Percentiles rank a stretch among this genome's conserved stretches.
Evolutionary conservation across 306 rosid genomes (phyloP).

Genomic region (Vicia villosa): DNA sequence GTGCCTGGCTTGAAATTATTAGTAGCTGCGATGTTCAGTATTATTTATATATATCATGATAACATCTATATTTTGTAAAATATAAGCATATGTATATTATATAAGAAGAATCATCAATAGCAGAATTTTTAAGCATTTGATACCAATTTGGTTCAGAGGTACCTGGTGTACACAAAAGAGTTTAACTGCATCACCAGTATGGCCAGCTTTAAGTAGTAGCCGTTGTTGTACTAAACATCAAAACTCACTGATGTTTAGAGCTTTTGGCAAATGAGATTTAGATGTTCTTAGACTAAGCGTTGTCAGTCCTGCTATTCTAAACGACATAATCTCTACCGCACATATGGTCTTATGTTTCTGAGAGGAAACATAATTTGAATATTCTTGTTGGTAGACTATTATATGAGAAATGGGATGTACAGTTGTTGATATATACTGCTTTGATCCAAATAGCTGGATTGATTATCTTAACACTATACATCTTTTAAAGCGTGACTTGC

Average conservation of each 20-base stretch:
- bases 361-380: neutral
- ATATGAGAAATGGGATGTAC: neutral
- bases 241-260: neutral
- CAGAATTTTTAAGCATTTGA: slow-evolving; percentile 16
- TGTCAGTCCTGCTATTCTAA: neutral
- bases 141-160: slow-evolving; percentile 4
- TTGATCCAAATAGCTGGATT: neutral
- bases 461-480: neutral
- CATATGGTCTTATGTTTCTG: neutral
- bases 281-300: neutral
- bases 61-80: neutral
- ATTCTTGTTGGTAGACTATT: neutral
- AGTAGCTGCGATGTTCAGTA: neutral
- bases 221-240: slow-evolving; percentile 17
- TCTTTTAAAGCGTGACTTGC: neutral
- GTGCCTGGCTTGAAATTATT: slow-evolving; percentile 8
- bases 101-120: neutral
- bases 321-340: neutral
- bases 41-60: neutral
- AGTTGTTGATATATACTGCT: slow-evolving; percentile 1
- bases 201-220: neutral
- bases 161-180: neutral
- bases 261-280: neutral
- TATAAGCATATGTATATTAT: neutral
- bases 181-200: neutral